Base-by-base conservation (phyloP, 257 asterid genomes). In the Solanum tacnaense region DNA sequence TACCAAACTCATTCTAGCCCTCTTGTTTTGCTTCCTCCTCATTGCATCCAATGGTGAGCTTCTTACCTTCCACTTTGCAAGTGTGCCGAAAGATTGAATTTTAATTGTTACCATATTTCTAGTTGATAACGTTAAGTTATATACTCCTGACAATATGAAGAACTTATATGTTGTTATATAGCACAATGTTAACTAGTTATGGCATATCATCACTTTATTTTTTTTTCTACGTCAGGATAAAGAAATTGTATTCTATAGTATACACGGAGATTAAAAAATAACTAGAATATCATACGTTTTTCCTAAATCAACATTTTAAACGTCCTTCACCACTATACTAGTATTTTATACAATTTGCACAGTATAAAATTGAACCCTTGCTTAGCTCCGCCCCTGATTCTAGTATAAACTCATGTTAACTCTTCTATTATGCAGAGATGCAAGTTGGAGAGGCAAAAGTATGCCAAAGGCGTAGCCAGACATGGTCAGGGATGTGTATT, bases 11-110 rank as follows among this genome's bases (percentile, higher is more conserved):
- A 56, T 87, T 87, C 75, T 75, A 21, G 65, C 78, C 34, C 29
- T 87, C 58, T 7, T 87, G 6, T 75, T 87, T 67, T 87, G 88
- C 76, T 75, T 87, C 86, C 88, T 86, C 85, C 67, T 87, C 29
- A 15, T 87, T 87, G 74, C 86, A 5, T 18, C 74, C 74, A 73
- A 27, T 36, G 88, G 88, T 58, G 34, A 38, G 88, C 44, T 75
- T 38, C 83, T 38, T 12, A 41, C 32, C 4, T 78, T 41, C 62
- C 38, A 0, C 4, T 76, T 31, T 58, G 11, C 68, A 3, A 9
- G 25, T 58, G 68, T 21, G 25, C 0, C 12, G 2, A 21, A 52
- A 52, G 60, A 52, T 16, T 52, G 21, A 52, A 0, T 15, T 52
- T 52, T 52, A 52, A 16, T 52, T 5, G 3, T 5, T 46, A 46